Conservation (phyloP, 2,329 filamentous ascomycete species). For the Pseudogymnoascus sp. region DNA sequence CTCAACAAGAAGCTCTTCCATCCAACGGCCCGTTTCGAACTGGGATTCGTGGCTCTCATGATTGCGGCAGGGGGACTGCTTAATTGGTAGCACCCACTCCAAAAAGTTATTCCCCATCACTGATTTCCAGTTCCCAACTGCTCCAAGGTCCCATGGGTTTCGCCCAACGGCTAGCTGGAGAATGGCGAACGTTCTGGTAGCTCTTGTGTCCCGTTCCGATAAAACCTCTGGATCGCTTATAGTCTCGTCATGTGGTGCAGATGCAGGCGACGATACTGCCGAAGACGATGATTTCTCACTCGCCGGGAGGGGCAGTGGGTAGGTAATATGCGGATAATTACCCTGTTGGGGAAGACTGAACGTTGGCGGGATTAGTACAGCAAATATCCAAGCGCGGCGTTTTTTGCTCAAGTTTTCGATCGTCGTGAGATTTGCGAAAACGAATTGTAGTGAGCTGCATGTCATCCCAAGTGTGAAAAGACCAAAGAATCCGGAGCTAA, state of each 20-base stretch:
- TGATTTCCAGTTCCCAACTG: slow-evolving; percentile 62
- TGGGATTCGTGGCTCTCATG: slow-evolving; percentile 60
- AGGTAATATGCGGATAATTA: slow-evolving; percentile 11
- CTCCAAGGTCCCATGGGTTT: slow-evolving; percentile 79
- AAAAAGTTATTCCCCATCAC: slow-evolving; percentile 67
- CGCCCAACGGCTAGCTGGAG: slow-evolving; percentile 65
- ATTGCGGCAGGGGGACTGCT: slow-evolving; percentile 63
- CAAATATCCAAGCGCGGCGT: slow-evolving; percentile 61
- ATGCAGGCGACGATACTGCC: background rate
- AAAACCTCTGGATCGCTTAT: slow-evolving; percentile 15
- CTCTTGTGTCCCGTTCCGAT: slow-evolving; percentile 26
- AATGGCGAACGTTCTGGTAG: slow-evolving; percentile 68
- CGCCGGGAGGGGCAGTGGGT: slow-evolving; percentile 9
- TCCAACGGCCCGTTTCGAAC: slow-evolving; percentile 58
- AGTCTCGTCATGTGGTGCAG: background rate
- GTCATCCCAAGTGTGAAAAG: slow-evolving; percentile 79
- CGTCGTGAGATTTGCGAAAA: slow-evolving; percentile 69
- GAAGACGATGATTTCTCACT: slow-evolving; percentile 10
- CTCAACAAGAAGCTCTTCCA: slow-evolving; percentile 45
- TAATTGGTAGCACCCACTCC: slow-evolving; percentile 78
- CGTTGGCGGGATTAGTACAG: slow-evolving; percentile 58
- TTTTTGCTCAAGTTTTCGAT: slow-evolving; percentile 66
- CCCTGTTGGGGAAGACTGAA: slow-evolving; percentile 21
- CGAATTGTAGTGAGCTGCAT: slow-evolving; percentile 61
- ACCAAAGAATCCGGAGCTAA: slow-evolving; percentile 58